Evolutionary conservation across 495 filamentous ascomycete genomes (phyloP), one percentile per base, ranked within the genome.

Genomic region (Daldinia grandis): DNA sequence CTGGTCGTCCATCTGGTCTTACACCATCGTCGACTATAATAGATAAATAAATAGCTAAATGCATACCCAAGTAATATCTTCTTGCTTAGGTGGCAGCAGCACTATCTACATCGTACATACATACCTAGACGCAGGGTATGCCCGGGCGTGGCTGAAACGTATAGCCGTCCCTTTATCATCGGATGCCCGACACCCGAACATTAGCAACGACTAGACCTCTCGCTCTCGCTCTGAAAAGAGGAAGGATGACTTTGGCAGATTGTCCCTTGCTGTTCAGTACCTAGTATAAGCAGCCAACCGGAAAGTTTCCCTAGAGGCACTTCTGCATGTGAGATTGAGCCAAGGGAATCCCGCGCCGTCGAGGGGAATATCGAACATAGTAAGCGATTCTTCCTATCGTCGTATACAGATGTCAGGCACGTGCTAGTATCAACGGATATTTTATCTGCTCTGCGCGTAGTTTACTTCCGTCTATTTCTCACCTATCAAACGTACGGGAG

Each of bases 181-280:
- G 69, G 69, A 72, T 72, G 56, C 33, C 15, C 19, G 30, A 50
- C 40, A 72, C 42, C 69, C 64, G 69, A 64, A 19, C 30, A 54
- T 51, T 8, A 31, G 44, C 27, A 55, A 63, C 35, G 60, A 33
- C 37, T 58, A 17, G n/a, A 28, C 27, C 5, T 28, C 57, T 70
- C 68, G 62, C 69, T n/a, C n/a, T n/a, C n/a, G n/a, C n/a, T n/a
- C 25, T 65, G 63, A 62, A 42, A 51, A 25, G 50, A 56, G 49
- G 25, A 54, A 60, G 25, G 54, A 27, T 24, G 2, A 31, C 21
- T 55, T 24, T 24, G 38, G 21, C 44, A 27, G 38, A 15, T 37
- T 24, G 21, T 4, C 21, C 54, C n/a, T 30, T 60, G 30, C 15
- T 55, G 3, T 31, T 9, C 17, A 27, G 28, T 44, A n/a, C n/a